Evolutionary conservation across 305 asterid species (phyloP), one percentile per base, ranked within the genome.

Genomic region (Andrographis paniculata): DNA sequence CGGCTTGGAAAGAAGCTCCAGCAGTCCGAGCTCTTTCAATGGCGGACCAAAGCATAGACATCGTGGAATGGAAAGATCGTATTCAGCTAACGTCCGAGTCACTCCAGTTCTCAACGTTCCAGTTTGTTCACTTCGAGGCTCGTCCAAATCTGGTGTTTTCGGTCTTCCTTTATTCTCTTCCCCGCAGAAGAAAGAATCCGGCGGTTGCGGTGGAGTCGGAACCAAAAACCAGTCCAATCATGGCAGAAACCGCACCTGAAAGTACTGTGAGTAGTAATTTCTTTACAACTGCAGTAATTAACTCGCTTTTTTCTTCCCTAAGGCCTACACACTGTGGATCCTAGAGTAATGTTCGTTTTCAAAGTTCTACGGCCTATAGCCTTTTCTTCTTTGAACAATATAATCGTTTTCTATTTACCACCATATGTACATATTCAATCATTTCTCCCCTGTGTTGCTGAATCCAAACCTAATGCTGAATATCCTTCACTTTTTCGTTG

Each of bases 41-140:
- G 83, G 93, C 14, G 94, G 87, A 15, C 84, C 80, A 0, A 64
- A 78, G 42, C 39, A 80, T 41, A 79, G 67, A 53, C 78, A 75
- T 17, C 79, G 85, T 9, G 94, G 94, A 46, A 77, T 88, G 84
- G 95, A 88, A 77, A 68, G 97, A 58, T 84, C 94, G 14, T 88
- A 88, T 63, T 88, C 97, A 10, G 93, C 95, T 3, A 77, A 88
- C 52, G 93, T 84, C 53, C 93, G 97, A 5, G 63, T 84, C 47
- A 81, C 95, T 24, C 95, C 97, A 55, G 89, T 88, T 16, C 93
- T 88, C 7, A 88, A 88, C 53, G 95, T 88, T 8, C 94, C 97
- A 22, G 93, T 88, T 30, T 84, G 95, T 59, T 79, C 93, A 1
- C 76, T 78, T 6, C 61, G 93, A 40, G 85, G 88, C 9, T 71